Base-by-base conservation (phyloP, 768 basidiomycete genomes). In the Gautieria morchelliformis region DNA sequence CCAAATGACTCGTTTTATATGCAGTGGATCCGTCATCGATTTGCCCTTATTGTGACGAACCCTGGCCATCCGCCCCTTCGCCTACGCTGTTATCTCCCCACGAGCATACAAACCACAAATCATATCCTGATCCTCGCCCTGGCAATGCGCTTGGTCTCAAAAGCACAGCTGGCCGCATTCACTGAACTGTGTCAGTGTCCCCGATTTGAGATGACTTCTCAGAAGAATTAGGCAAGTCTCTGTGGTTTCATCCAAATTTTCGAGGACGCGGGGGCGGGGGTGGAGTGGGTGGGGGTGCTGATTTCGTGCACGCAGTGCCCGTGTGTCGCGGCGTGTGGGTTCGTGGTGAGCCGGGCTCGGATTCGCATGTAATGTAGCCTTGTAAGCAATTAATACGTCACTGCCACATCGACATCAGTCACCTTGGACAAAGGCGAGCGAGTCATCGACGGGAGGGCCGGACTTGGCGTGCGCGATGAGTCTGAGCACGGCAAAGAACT, bases 381-480 rank as follows among this genome's bases (percentile, higher is more conserved):
- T 12, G 19, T 22, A 33, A 37, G 44, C 17, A n/a, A n/a, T 17
- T 8, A 19, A n/a, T n/a, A 14, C 27, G 11, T 19, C 14, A 6
- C 10, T 10, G 12, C 24, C 37, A n/a, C n/a, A 30, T 17, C n/a
- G n/a, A n/a, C n/a, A n/a, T n/a, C n/a, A n/a, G n/a, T 59, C 62
- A 87, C 89, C 83, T 74, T 91, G 89, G 1, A 85, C 77, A 61
- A 91, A 91, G 0, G 84, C 87, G 30, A 90, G 75, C 7, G 73
- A 72, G 46, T 81, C 72, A 59, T 90, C 87, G 2, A 87, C 68
- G 8, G 79, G 75, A 57, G 78, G 80, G 11, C 87, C 86, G n/a
- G 63, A 64, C 63, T 80, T 75, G 39, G 73, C 78, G 55, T 90
- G 87, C 7, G 79, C 67, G 0, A 85, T 78, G 2, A 91, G 78